These are phyloP conservation scores for Mrakia frigida DNA, from an alignment of 768 basidiomycete genomes.

Conservation along the genomic window DNA sequence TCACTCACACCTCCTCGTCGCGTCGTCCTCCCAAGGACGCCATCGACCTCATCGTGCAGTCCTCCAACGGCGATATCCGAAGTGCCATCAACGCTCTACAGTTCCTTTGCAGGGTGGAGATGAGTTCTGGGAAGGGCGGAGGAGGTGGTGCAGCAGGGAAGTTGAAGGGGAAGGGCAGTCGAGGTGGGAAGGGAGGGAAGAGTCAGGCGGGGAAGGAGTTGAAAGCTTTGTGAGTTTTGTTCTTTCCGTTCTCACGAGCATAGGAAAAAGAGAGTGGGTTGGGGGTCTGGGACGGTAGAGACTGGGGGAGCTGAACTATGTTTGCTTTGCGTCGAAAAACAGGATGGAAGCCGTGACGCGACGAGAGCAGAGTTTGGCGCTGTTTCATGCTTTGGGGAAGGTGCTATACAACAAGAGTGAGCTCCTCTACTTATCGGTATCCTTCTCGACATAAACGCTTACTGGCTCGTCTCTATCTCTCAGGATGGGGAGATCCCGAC, in stretches of 20 bases:
- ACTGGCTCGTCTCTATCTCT: not conserved
- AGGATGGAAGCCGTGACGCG: slow-evolving; percentile 69
- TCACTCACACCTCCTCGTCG: slow-evolving; percentile 42
- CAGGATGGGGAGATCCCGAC: slow-evolving; percentile 39
- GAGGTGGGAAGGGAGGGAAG: slow-evolving; percentile 42
- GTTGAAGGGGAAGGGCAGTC: slow-evolving; percentile 37
- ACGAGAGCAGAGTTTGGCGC: slow-evolving; percentile 73
- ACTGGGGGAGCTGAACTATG: no score
- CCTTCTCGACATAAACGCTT: no score
- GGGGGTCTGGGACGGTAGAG: not conserved
- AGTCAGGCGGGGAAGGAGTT: slow-evolving; percentile 39
- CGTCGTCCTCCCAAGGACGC: slow-evolving; percentile 57
- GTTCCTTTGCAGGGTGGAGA: slow-evolving; percentile 58
- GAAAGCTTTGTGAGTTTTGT: slow-evolving; percentile 39
- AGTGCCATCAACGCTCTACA: slow-evolving; percentile 90
- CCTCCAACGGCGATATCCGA: slow-evolving; percentile 84
- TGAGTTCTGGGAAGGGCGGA: slow-evolving; percentile 40
- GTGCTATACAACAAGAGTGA: slow-evolving; percentile 91
- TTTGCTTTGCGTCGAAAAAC: no score
- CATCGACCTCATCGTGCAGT: slow-evolving; percentile 68
- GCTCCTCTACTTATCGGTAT: slow-evolving; percentile 38
- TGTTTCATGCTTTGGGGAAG: slow-evolving; percentile 92
- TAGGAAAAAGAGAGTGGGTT: not conserved
- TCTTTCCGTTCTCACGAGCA: not conserved
- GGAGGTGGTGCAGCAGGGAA: slow-evolving; percentile 35